Percentiles rank a stretch among this genome's conserved stretches.
Evolutionary conservation across 2,329 filamentous ascomycete genomes (phyloP).

Genomic region (Xylariaceae sp.): DNA sequence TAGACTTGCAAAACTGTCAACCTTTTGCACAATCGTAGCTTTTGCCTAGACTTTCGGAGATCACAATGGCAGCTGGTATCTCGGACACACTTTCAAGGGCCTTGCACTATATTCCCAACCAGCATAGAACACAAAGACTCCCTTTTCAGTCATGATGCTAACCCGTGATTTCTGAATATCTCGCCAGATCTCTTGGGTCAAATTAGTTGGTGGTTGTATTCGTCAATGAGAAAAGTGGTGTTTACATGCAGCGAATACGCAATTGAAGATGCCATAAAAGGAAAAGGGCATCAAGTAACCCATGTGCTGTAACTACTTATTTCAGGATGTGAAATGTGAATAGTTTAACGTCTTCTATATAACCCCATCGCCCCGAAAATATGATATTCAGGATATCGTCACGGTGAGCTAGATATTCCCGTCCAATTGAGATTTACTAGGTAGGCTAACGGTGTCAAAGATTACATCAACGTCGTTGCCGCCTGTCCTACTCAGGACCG

Average conservation of each 20-base stretch:
- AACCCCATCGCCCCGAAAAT: not conserved
- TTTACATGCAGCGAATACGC: not conserved
- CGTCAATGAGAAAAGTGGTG: too few relatives aligned
- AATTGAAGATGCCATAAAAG: not conserved
- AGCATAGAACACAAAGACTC: conserved; percentile 43
- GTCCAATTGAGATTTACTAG: not conserved
- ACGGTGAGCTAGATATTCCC: conserved; percentile 1
- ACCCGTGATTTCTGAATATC: not conserved
- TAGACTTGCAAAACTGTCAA: too few relatives aligned
- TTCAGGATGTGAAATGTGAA: not conserved
- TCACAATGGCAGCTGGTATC: not conserved
- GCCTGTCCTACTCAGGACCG: not conserved
- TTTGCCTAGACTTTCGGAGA: not conserved
- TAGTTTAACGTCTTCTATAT: conserved; percentile 2
- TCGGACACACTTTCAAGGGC: conserved; percentile 44
- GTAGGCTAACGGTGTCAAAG: conserved; percentile 4
- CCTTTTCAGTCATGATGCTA: conserved; percentile 29
- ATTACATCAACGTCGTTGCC: not conserved
- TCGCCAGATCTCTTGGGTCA: not conserved
- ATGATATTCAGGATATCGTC: not conserved
- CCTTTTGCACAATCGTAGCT: not conserved
- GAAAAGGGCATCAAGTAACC: conserved; percentile 1
- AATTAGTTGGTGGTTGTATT: not conserved
- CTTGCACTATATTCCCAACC: conserved; percentile 36
- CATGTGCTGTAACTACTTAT: not conserved